phyloP scores from a whole-genome alignment of 108 stramenopile species.

The Skeletonema tropicum region DNA sequence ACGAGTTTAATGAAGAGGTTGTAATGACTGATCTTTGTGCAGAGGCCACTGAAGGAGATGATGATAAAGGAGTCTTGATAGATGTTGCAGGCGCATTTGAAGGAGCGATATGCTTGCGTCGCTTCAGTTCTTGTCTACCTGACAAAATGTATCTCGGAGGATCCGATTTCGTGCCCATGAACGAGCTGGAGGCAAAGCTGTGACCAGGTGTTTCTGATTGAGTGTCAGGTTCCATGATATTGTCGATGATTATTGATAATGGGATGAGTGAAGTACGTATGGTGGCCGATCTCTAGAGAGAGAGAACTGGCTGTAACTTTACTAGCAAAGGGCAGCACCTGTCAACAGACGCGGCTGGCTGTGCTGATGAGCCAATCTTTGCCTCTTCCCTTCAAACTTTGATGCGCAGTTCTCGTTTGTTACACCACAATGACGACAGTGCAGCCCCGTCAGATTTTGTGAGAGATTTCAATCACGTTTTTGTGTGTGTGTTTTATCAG shows the following conservation, averaged over 20 bases:
- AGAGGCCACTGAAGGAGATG: not conserved
- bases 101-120: not conserved
- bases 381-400: too few relatives aligned
- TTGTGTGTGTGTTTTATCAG: too few relatives aligned
- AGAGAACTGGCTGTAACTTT: too few relatives aligned
- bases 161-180: not conserved
- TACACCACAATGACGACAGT: too few relatives aligned
- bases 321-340: too few relatives aligned
- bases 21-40: not conserved
- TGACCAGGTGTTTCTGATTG: not conserved
- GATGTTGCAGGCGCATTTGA: not conserved
- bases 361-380: too few relatives aligned
- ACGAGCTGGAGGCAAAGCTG: not conserved
- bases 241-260: not conserved
- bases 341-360: too few relatives aligned
- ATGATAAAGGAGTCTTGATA: not conserved
- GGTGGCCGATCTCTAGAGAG: not conserved
- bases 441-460: too few relatives aligned
- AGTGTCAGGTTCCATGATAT: not conserved
- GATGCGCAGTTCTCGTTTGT: too few relatives aligned
- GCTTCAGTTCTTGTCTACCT: not conserved
- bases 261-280: not conserved
- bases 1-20: not conserved
- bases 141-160: not conserved
- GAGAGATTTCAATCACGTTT: too few relatives aligned